Base-by-base conservation (phyloP, 2,329 filamentous ascomycete genomes). In the Xylariaceae sp. region DNA sequence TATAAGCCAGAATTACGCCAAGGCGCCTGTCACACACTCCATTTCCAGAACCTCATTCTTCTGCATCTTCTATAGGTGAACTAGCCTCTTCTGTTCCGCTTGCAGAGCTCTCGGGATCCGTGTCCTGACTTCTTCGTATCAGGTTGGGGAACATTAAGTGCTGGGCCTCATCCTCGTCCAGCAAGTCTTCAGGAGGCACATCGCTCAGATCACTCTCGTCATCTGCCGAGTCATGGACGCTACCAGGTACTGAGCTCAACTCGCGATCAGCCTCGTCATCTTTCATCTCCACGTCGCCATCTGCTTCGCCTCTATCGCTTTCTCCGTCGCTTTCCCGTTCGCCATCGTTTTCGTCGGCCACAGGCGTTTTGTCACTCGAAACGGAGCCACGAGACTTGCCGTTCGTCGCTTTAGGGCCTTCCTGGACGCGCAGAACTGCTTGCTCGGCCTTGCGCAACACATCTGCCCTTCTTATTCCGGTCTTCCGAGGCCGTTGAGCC, bases 161-260 rank as follows among this genome's bases (percentile, higher is more conserved):
- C 1, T 77, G 74, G 1, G 81, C 80, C 24, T 80, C 77, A 33
- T 85, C 80, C 37, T 84, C 80, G 45, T 85, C 81, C 18, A 69
- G 26, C 8, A 70, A 57, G 51, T 67, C 67, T 29, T 70, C 67
- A 6, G 60, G 80, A 72, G 21, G 83, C 77, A 85, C 80, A 56
- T 89, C 86, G 46, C 84, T 88, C 0, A 89, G 74, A 57, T 88
- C 86, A 64, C 85, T 88, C 68, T 89, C 86, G 49, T 87, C 84
- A 57, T 88, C 85, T 0, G 82, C 85, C 33, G 81, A 86, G 55
- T 87, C 84, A 55, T 86, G 82, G 6, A 85, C 72, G 54, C 82
- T 89, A 5, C 80, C 81, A 0, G 79, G 77, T 5, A 80, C 78
- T 51, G 83, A 85, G 43, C 76, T 82, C 46, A 62, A 42, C 18